Evolutionary conservation across 2,329 filamentous ascomycete genomes (phyloP).

Genomic region (Alternaria sp.): DNA sequence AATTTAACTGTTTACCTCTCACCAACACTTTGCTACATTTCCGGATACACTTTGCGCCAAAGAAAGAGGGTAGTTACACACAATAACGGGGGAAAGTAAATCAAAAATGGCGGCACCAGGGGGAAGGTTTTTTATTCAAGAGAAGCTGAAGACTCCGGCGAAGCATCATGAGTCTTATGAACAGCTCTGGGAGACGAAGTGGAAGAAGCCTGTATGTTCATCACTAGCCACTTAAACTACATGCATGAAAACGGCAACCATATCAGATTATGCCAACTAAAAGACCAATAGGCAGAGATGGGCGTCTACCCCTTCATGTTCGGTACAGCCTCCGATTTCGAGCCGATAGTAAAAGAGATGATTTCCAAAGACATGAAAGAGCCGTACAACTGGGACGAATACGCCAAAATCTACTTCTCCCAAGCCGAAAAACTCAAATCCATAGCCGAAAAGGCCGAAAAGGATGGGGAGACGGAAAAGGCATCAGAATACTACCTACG

Average conservation of each 20-base stretch:
- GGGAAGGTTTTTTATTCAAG: constrained; percentile 58
- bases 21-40: background rate
- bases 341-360: constrained; percentile 71
- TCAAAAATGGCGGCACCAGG: constrained; percentile 53
- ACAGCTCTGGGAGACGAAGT: constrained; percentile 75
- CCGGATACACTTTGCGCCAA: background rate
- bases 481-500: constrained; percentile 70
- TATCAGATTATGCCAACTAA: background rate
- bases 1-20: background rate
- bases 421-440: constrained; percentile 65
- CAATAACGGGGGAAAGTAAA: background rate
- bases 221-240: background rate
- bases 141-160: constrained; percentile 54
- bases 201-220: constrained; percentile 69
- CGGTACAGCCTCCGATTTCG: constrained; percentile 71
- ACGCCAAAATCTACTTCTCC: constrained; percentile 69
- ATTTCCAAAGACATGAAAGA: constrained; percentile 70
- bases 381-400: constrained; percentile 68
- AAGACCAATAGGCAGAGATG: constrained; percentile 53
- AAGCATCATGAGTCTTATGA: constrained; percentile 58
- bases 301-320: constrained; percentile 80
- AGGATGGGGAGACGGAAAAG: constrained; percentile 59
- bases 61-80: background rate
- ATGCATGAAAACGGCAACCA: background rate
- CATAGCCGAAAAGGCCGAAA: constrained; percentile 62